Evolutionary conservation across 805 yeast species (phyloP).

Genomic region (Candida ulmi): DNA sequence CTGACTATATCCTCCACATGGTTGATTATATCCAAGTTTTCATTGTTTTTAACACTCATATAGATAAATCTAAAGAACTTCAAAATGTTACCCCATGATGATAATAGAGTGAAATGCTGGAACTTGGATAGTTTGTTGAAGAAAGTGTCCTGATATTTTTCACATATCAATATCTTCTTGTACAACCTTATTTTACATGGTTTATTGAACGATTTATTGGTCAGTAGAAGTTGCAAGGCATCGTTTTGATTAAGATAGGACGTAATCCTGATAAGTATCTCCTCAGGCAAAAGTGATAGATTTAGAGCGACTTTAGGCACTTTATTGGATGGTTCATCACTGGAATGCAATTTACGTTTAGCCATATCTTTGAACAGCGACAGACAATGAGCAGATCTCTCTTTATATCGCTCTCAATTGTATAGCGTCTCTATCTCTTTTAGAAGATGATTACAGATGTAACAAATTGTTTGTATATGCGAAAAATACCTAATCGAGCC

Average conservation of each 20-base stretch:
- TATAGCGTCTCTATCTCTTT: too few relatives aligned
- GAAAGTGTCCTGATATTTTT: slow-evolving; percentile 18
- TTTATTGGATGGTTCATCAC: neutral
- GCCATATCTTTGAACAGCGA: too few relatives aligned
- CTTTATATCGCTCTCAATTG: too few relatives aligned
- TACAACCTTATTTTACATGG: slow-evolving; percentile 18
- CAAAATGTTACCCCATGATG: slow-evolving; percentile 17
- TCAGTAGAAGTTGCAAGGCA: slow-evolving; percentile 9
- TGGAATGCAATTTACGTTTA: neutral
- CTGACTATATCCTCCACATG: slow-evolving; percentile 18
- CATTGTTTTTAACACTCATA: slow-evolving; percentile 1
- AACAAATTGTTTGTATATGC: too few relatives aligned
- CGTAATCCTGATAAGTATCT: slow-evolving; percentile 10
- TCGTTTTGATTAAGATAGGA: slow-evolving; percentile 13
- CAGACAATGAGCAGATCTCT: too few relatives aligned
- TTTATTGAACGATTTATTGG: slow-evolving; percentile 9
- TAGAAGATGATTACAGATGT: too few relatives aligned
- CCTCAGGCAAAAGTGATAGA: slow-evolving; percentile 13
- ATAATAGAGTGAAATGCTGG: slow-evolving; percentile 9
- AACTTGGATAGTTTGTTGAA: slow-evolving; percentile 8
- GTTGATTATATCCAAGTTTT: slow-evolving; percentile 2
- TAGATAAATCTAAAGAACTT: slow-evolving; percentile 13
- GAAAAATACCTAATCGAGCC: too few relatives aligned
- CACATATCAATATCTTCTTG: slow-evolving; percentile 17
- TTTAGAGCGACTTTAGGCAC: neutral